Evolutionary conservation across 2,329 filamentous ascomycete species (phyloP).

Genomic region (Venturia asperata): DNA sequence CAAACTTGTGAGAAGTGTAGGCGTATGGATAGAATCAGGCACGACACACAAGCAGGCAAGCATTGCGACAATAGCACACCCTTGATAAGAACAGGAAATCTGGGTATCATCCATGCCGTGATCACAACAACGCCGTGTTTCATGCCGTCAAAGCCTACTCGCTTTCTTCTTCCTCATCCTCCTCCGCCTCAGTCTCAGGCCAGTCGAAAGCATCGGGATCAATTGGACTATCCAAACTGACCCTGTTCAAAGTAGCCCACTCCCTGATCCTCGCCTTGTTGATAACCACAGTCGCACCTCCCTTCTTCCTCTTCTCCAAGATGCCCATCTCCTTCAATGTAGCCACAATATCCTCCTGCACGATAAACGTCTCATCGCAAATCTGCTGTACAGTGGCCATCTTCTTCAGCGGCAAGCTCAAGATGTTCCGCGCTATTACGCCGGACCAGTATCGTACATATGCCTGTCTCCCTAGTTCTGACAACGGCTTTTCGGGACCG

Average conservation of each 20-base stretch:
- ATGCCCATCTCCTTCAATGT: constrained; percentile 76
- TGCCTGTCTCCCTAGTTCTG: constrained; percentile 72
- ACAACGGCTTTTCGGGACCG: constrained; percentile 89
- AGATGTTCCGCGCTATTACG: constrained; percentile 65
- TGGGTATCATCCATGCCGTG: constrained; percentile 7
- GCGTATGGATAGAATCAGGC: neutral
- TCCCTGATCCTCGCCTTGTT: constrained; percentile 53
- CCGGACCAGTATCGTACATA: constrained; percentile 83
- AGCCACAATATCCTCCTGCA: constrained; percentile 71
- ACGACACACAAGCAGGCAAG: neutral
- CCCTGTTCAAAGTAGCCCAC: constrained; percentile 58
- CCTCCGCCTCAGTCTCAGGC: constrained; percentile 13
- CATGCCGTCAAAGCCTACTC: neutral
- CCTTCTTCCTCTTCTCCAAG: constrained; percentile 49
- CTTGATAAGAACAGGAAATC: neutral
- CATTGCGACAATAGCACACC: neutral
- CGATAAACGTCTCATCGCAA: constrained; percentile 73
- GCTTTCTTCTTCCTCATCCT: constrained; percentile 5
- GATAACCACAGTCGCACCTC: constrained; percentile 44
- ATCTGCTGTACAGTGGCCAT: constrained; percentile 62
- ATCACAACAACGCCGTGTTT: neutral
- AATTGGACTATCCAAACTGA: constrained; percentile 46
- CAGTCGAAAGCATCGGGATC: constrained; percentile 16
- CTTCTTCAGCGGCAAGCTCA: constrained; percentile 40
- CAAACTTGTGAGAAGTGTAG: neutral